These are phyloP conservation scores for Samsoniella hepiali DNA, from an alignment of 2,329 filamentous ascomycete species.

Conservation along the genomic window DNA sequence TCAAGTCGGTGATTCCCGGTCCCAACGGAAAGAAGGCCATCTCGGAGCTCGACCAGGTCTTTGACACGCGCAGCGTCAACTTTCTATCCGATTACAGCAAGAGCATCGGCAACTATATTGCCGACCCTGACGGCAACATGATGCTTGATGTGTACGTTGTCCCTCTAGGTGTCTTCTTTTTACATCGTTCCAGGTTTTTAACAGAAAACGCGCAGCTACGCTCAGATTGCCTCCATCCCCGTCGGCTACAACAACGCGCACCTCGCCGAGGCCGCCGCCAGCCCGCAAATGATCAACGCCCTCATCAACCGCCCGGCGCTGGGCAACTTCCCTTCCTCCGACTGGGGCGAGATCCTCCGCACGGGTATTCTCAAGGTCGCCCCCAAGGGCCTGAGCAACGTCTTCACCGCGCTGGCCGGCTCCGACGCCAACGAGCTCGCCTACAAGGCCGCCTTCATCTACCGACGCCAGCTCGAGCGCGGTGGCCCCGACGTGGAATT, in stretches of 20 bases:
- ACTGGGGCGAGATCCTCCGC: slow-evolving; percentile 78
- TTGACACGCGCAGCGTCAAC: slow-evolving; percentile 83
- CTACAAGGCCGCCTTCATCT: slow-evolving; percentile 96
- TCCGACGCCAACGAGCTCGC: slow-evolving; percentile 93
- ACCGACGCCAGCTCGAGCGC: slow-evolving; percentile 75
- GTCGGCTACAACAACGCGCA: slow-evolving; percentile 88
- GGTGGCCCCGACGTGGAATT: slow-evolving; percentile 77
- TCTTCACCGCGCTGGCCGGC: slow-evolving; percentile 85
- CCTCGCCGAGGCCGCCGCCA: slow-evolving; percentile 66
- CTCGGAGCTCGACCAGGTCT: slow-evolving; percentile 70
- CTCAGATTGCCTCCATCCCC: slow-evolving; percentile 90
- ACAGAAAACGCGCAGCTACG: slow-evolving; percentile 53
- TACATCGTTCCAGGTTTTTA: background rate
- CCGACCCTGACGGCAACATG: slow-evolving; percentile 67
- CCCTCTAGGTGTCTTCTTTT: background rate
- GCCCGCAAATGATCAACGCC: slow-evolving; percentile 73
- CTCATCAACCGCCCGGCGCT: slow-evolving; percentile 87
- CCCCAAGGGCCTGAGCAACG: slow-evolving; percentile 78
- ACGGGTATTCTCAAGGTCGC: slow-evolving; percentile 78
- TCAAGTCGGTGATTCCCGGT: slow-evolving; percentile 67
- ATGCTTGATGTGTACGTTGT: slow-evolving; percentile 65
- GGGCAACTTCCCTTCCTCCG: slow-evolving; percentile 83
- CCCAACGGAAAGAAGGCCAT: slow-evolving; percentile 69
- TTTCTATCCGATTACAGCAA: slow-evolving; percentile 74
- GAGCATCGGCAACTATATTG: slow-evolving; percentile 77